A percentile compares a stretch with the other conserved stretches of the same genome.
These are phyloP conservation scores for Colletotrichum sp. DNA, from an alignment of 2,329 filamentous ascomycete genomes.

Conservation along the genomic window DNA sequence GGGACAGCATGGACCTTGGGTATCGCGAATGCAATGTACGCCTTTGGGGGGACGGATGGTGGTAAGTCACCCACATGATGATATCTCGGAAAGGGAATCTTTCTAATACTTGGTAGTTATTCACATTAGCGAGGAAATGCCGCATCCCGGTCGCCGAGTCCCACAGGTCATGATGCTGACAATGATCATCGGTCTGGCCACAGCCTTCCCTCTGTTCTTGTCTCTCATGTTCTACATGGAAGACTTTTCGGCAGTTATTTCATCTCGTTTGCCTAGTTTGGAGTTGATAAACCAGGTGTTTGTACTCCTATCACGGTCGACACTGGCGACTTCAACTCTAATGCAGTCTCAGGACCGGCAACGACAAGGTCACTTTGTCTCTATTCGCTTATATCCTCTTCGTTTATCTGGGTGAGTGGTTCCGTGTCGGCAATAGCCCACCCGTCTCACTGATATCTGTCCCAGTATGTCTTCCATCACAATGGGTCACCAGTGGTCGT, in stretches of 20 bases:
- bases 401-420: not conserved
- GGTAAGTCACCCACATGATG: not conserved
- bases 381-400: not conserved
- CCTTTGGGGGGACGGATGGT: conserved; percentile 20
- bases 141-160: conserved; percentile 15
- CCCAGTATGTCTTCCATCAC: conserved; percentile 27
- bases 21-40: conserved; percentile 24
- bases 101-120: not conserved
- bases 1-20: conserved; percentile 23
- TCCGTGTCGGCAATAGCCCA: not conserved
- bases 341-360: not conserved
- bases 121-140: conserved; percentile 22
- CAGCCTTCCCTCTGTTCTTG: not conserved
- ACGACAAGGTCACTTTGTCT: not conserved
- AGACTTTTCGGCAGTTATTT: conserved; percentile 28
- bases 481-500: conserved; percentile 35
- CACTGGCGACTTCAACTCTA: conserved; percentile 19
- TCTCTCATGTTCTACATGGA: not conserved
- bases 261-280: conserved; percentile 22
- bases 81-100: not conserved
- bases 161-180: conserved; percentile 18
- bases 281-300: not conserved
- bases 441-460: not conserved
- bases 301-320: not conserved
- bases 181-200: not conserved